Base-by-base conservation (phyloP, 2,329 filamentous ascomycete genomes). In the Ceratocystis diversiconidia region DNA sequence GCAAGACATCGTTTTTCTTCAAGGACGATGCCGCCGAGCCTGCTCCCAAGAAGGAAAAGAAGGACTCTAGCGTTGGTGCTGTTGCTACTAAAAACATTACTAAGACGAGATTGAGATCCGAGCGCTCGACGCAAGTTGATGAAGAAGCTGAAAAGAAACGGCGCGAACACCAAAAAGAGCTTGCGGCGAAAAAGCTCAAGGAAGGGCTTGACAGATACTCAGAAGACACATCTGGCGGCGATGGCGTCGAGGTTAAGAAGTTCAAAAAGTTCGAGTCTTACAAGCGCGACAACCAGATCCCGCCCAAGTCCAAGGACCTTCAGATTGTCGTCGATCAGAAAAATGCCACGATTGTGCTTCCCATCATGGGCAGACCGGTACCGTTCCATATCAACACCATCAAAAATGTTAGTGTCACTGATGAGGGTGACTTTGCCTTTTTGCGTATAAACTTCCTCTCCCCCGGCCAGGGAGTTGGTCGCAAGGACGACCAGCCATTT, bases 261-360 rank as follows among this genome's bases (percentile, higher is more conserved):
- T 97, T 99, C 80, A 97, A 97, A 79, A 89, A 91, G 65, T 99
- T 97, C 73, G 94, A 99, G 75, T 99, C 94, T 0, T 99, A 99
- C 79, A 99, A 97, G 80, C 85, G 92, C 68, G 94, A 97, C 74
- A 96, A 95, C 71, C 92, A 97, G 75, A 85, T 99, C 64, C 94
- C 94, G 1, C 73, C 82, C 15, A 87, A 85, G 72, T 85, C 95
- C 70, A 88, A 88, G 74, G 92, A 96, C 71, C 80, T 97, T 66
- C 86, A 89, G 68, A 90, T 99, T 68, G 83, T 96, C 25, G 90
- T 97, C 15, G 94, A 99, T 73, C 82, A 84, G 70, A 97, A 96
- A 79, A 94, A 90, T 71, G 84, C 84, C 66, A 96, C 92, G 0
- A 85, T 99, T 66, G 87, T 99, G 63, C 83, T 99, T 55, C 94